Evolutionary conservation across 306 rosid genomes (phyloP), one percentile per base, ranked within the genome.

Genomic region (Prunus davidiana): DNA sequence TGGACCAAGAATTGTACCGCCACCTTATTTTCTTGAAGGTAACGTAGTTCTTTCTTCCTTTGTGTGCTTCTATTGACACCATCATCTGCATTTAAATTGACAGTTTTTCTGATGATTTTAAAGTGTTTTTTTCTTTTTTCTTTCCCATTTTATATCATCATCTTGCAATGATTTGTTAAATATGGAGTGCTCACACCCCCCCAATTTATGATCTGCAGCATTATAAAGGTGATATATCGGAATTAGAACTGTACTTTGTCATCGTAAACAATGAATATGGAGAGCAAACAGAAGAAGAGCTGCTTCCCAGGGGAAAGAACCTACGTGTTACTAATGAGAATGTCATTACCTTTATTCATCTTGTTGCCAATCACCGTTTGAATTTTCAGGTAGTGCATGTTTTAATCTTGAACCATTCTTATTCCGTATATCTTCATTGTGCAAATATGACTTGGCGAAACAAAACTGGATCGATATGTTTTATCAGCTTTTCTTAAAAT

Each of bases 21-120:
- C 99, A 95, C 84, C 99, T 95, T 82, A 92, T 95, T 71, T 95
- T 95, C 87, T 84, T 95, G 49, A 95, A 95, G 99, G 99, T 91
- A 81, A 67, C 28, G 3, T 41, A 3, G n/a, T 75, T n/a, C 30
- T 51, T 43, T 66, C 58, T 16, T 67, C 32, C 24, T 7, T 38
- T 38, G 43, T 60, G 52, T 45, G 64, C 64, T 55, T 63, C 8
- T 63, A 9, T 52, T 11, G 20, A 25, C 27, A 41, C 14, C 3
- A 25, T 73, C 43, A 41, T 57, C 54, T 64, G 9, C 18, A 32
- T 73, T 56, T 30, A 6, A 49, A 66, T 10, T 47, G 41, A 34
- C 8, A 34, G 41, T 34, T 6, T 34, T 34, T 34, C 41, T 1
- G 8, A 5, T 34, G 41, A 34, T 5, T 34, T 34, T 5, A 3